These are phyloP conservation scores for Skeletonema costatum DNA, from an alignment of 108 stramenopile genomes.

Conservation along the genomic window DNA sequence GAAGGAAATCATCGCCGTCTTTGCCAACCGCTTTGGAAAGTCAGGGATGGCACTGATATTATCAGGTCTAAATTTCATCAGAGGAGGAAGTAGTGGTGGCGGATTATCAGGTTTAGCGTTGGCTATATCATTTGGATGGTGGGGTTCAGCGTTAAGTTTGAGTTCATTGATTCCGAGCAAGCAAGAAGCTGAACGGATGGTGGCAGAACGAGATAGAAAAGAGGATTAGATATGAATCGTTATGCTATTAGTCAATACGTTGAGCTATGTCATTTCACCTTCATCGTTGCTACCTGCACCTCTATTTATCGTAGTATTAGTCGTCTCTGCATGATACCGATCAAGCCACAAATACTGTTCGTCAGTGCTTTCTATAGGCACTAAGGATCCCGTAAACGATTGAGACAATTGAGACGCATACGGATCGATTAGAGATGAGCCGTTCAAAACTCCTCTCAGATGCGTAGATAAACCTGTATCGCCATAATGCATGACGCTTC, in stretches of 20 bases:
- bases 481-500: slow-evolving; percentile 55
- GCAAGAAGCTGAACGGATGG: slow-evolving; percentile 53
- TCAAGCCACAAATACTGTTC: slow-evolving; percentile 31
- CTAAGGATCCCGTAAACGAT: slow-evolving; percentile 43
- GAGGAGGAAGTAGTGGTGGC: slow-evolving; percentile 28
- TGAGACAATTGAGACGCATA: slow-evolving; percentile 19
- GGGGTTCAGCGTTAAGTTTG: slow-evolving; percentile 40
- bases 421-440: slow-evolving; percentile 41
- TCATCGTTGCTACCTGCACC: neutral
- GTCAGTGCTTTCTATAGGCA: slow-evolving; percentile 23
- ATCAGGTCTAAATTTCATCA: slow-evolving; percentile 65
- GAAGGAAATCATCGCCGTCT: slow-evolving; percentile 89
- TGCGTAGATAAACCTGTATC: slow-evolving; percentile 56
- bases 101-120: slow-evolving; percentile 35
- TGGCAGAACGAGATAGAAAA: slow-evolving; percentile 37
- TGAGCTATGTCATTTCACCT: neutral
- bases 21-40: slow-evolving; percentile 89
- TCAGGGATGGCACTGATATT: slow-evolving; percentile 77
- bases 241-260: neutral
- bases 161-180: slow-evolving; percentile 46
- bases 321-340: slow-evolving; percentile 34
- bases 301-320: neutral
- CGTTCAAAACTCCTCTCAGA: slow-evolving; percentile 44
- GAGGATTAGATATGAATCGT: neutral
- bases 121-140: slow-evolving; percentile 42